A percentile compares a stretch with the other conserved stretches of the same genome.
These are phyloP conservation scores for Suillus variegatus DNA, from an alignment of 768 basidiomycete species.

Conservation along the genomic window DNA sequence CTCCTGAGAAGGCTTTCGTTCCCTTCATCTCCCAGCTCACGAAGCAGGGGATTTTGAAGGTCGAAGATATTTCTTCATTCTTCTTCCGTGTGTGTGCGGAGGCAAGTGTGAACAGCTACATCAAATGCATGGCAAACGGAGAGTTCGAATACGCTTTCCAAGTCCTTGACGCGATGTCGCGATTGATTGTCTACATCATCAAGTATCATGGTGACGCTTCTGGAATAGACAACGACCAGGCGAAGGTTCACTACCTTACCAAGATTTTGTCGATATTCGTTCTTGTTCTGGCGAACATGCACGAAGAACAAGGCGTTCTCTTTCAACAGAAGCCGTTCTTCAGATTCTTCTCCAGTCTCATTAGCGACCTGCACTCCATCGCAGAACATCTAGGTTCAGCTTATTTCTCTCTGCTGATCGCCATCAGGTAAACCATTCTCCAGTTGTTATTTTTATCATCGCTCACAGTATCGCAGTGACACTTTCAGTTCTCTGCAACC, in stretches of 20 bases:
- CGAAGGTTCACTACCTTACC: slow-evolving; percentile 94
- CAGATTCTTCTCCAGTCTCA: slow-evolving; percentile 94
- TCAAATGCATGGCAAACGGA: slow-evolving; percentile 69
- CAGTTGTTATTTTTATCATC: not conserved
- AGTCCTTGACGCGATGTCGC: slow-evolving; percentile 92
- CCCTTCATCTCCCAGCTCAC: slow-evolving; percentile 96
- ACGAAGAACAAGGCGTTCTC: slow-evolving; percentile 87
- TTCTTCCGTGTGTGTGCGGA: slow-evolving; percentile 99
- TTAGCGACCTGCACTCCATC: slow-evolving; percentile 88
- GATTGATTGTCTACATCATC: slow-evolving; percentile 96
- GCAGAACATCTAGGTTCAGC: slow-evolving; percentile 84
- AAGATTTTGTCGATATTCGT: slow-evolving; percentile 98
- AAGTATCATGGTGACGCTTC: slow-evolving; percentile 98
- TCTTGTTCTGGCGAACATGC: slow-evolving; percentile 89
- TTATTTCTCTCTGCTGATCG: slow-evolving; percentile 86
- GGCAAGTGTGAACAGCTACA: slow-evolving; percentile 87
- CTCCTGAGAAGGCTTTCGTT: slow-evolving; percentile 94
- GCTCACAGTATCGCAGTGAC: slow-evolving; percentile 54
- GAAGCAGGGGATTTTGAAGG: slow-evolving; percentile 94
- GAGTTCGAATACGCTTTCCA: slow-evolving; percentile 83
- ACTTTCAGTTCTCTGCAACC: slow-evolving; percentile 96
- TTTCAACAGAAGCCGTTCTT: slow-evolving; percentile 99
- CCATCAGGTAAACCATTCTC: slow-evolving; percentile 66
- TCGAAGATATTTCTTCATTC: slow-evolving; percentile 94
- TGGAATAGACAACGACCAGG: slow-evolving; percentile 89